Base-by-base conservation (phyloP, 352 stramenopile species). In the Pythium oligandrum region DNA sequence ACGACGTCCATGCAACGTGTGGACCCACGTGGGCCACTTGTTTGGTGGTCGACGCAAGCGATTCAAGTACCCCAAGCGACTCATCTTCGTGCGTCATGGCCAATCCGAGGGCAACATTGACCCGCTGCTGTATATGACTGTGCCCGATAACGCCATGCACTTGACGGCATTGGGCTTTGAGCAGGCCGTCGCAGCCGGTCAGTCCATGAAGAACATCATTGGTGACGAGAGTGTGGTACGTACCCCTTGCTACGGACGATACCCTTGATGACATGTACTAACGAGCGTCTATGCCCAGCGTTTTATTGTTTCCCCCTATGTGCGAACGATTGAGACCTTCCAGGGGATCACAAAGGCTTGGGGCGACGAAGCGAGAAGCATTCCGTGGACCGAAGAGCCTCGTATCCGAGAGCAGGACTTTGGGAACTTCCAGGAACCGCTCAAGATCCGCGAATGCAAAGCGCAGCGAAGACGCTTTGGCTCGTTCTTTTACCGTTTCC, bases 381-480 rank as follows among this genome's bases (percentile, higher is more conserved):
- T 92, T 43, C 81, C 81, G 38, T 88, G 83, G 79, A 72, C 63
- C 3, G 85, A 96, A 48, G 87, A 96, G 51, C 85, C 86, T 6
- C 83, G 85, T 7, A 93, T 96, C 46, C 76, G 83, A 9, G 87
- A 96, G 47, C 87, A 96, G 57, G 83, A 96, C 53, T 96, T 95
- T 74, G 87, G 83, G 51, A 96, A 96, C 51, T 95, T 94, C 61
- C 85, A 95, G 47, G 79, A 94, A 4, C 81, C 81, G 3, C 54
- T 77, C 33, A 87, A 88, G 44, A 92, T 94, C 57, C 76, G 80
- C 11, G 76, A 94, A 48, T 90, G 76, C 68, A 92, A 94, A 53
- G 53, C 68, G 10, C 79, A 92, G 48, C 78, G 81, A 3, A 75
- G 73, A 31, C 77, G 72, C 36, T 95, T 93, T 61, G 84, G 86